Evolutionary conservation across 805 yeast genomes (phyloP).

Genomic region (Pichia paraexigua): DNA sequence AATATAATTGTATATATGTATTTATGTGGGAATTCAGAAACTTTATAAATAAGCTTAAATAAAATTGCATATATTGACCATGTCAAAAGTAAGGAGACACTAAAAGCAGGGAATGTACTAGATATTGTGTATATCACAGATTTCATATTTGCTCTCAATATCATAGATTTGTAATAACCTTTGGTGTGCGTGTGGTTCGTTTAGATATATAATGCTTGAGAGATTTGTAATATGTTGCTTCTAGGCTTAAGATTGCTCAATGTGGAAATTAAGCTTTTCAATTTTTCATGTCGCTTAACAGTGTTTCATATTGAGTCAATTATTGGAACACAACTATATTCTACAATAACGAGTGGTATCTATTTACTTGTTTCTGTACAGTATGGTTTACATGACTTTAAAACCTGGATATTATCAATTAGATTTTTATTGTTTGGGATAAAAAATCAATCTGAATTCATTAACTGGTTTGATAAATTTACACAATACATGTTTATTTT

Average conservation of each 20-base stretch:
- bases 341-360: no score
- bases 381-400: no score
- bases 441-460: no score
- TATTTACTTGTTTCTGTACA: no score
- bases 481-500: background rate
- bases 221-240: background rate
- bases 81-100: constrained; percentile 27
- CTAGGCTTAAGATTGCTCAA: background rate
- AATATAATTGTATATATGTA: background rate
- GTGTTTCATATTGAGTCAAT: no score
- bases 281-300: background rate
- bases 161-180: background rate
- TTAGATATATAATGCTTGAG: background rate
- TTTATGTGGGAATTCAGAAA: constrained; percentile 5
- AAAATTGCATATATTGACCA: constrained; percentile 42
- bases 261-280: background rate
- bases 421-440: no score
- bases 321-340: no score
- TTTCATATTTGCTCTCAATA: background rate
- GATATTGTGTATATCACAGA: background rate
- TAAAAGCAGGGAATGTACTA: background rate
- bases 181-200: background rate
- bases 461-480: background rate
- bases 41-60: constrained; percentile 21
- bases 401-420: no score